These are phyloP conservation scores for Cystofilobasidium macerans DNA, from an alignment of 768 basidiomycete genomes.

Conservation along the genomic window DNA sequence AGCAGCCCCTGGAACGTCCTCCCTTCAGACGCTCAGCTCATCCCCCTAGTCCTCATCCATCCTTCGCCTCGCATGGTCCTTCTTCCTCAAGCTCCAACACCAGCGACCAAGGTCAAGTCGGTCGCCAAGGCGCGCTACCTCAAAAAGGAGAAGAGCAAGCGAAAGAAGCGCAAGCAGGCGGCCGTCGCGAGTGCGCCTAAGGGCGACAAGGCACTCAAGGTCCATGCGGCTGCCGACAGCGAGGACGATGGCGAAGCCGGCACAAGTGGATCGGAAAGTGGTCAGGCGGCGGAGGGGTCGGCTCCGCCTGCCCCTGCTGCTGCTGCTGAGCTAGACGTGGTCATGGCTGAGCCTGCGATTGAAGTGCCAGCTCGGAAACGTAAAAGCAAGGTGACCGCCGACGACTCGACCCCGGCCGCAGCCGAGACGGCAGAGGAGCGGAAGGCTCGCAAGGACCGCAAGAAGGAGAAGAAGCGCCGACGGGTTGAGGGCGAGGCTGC, in stretches of 20 bases:
- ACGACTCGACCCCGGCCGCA: slow-evolving; percentile 1
- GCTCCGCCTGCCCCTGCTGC: not conserved
- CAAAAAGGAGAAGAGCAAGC: slow-evolving; percentile 25
- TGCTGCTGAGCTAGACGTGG: not conserved
- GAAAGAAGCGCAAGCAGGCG: slow-evolving; percentile 22
- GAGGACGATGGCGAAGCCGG: not conserved
- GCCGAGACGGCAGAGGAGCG: not conserved
- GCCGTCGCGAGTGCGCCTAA: slow-evolving; percentile 17
- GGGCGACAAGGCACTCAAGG: not conserved
- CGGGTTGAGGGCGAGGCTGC: slow-evolving; percentile 24
- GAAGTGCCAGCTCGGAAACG: not conserved
- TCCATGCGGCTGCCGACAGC: not conserved
- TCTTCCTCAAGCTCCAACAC: not conserved
- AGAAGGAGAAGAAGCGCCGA: slow-evolving; percentile 25
- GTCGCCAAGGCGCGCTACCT: slow-evolving; percentile 24
- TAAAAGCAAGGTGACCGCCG: slow-evolving; percentile 20
- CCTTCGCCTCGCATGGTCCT: not conserved
- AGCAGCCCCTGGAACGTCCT: no score
- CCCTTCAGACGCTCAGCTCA: not conserved
- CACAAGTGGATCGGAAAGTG: no score
- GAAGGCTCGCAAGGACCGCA: not conserved
- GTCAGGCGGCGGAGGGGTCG: no score
- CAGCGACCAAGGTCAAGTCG: slow-evolving; percentile 14
- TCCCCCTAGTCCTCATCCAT: not conserved
- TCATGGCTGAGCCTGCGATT: not conserved